Evolutionary conservation across 1,139 yeast species (phyloP), one percentile per base, ranked within the genome.

Genomic region (Hyphopichia buzzinii): DNA sequence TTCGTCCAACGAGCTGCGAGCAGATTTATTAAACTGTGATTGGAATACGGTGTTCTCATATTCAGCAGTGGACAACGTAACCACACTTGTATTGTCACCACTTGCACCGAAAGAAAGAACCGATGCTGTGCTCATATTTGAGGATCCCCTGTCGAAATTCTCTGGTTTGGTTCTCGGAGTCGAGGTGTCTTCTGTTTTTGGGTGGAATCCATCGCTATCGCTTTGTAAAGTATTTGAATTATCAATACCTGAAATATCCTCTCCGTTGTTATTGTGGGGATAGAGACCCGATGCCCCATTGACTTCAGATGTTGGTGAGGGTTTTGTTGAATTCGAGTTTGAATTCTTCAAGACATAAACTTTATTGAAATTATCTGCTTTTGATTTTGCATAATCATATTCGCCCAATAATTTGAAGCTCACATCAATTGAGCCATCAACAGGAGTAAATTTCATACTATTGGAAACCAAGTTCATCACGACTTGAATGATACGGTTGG

Each of bases 381-480:
- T 50, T 2, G 74, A 64, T 26, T 52, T 52, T 16, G 48, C 59
- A n/a, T 46, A 70, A 50, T 85, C 94, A 52, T 84, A 84, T 52
- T 80, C 85, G 16, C 94, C 94, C 19, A 82, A 44, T n/a, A 84
- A 59, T 44, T 72, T 75, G 43, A 87, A 75, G 0, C 74, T 57
- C 2, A 89, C 92, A 21, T 74, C 74, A 12, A 92, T 95, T 12
- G 76, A 14, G 2, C 97, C 97, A 44, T 87, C 88, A 14, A 79
- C 81, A 0, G 95, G 95, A 0, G 97, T 89, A 51, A 90, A 90
- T 52, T 90, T 90, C 44, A 90, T 63, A 0, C 95, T 84, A 56
- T 88, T 90, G 11, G 95, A 84, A 2, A 89, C 89, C 39, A 90
- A 64, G 49, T 90, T 90, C 85, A 87, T 83, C 8, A 89, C 81